Percentiles rank a stretch among this genome's conserved stretches.
phyloP scores from a whole-genome alignment of 2,329 filamentous ascomycete species.

The Aspergillus niger region DNA sequence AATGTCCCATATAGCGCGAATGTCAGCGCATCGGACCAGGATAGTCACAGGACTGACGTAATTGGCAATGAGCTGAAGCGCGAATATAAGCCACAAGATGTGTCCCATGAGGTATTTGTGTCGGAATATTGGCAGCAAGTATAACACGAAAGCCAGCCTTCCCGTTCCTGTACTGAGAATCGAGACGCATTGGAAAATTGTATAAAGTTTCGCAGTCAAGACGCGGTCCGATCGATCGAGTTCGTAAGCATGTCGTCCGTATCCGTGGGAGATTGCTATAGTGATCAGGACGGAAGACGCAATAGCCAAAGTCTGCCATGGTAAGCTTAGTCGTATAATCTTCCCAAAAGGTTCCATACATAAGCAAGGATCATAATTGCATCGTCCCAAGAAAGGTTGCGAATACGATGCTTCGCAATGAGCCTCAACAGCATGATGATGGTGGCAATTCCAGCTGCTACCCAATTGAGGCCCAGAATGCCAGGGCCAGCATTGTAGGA shows the following conservation, averaged over 20 bases:
- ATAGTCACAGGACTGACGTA: conserved; percentile 27
- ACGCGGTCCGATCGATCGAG: too few species aligned
- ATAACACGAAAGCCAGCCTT: conserved; percentile 6
- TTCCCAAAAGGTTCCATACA: not conserved
- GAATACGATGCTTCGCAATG: conserved; percentile 12
- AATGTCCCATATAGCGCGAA: conserved; percentile 25
- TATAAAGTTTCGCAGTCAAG: not conserved
- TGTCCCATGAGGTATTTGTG: not conserved
- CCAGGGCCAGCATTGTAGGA: not conserved
- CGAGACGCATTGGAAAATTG: not conserved
- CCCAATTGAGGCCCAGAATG: not conserved
- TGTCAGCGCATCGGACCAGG: conserved; percentile 27
- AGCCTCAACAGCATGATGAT: conserved; percentile 1
- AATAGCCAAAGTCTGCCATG: not conserved
- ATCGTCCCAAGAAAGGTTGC: conserved; percentile 12
- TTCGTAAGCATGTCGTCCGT: not conserved
- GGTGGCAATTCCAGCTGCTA: not conserved
- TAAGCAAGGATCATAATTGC: conserved; percentile 10
- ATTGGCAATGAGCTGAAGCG: conserved; percentile 25
- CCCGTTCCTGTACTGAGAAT: not conserved
- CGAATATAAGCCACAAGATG: not conserved
- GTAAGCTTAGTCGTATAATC: not conserved
- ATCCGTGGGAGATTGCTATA: not conserved
- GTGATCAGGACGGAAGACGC: not conserved
- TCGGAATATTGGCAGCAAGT: conserved; percentile 10